These are phyloP conservation scores for Nigrospora sphaerica DNA, from an alignment of 2,329 filamentous ascomycete species.

Conservation along the genomic window DNA sequence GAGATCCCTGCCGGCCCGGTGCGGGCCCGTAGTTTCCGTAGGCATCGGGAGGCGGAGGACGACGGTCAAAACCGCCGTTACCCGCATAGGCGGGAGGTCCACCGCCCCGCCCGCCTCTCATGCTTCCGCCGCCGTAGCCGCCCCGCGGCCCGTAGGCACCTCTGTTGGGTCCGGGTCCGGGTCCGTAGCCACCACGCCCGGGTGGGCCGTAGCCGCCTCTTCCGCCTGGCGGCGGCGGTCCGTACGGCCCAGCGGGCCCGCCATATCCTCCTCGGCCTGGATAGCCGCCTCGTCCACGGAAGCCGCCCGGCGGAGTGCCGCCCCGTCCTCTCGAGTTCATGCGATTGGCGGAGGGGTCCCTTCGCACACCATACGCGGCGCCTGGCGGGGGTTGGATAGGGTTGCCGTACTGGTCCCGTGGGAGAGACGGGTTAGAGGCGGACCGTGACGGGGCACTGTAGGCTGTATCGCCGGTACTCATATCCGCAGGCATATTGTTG, in stretches of 20 bases:
- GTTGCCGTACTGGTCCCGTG: constrained; percentile 60
- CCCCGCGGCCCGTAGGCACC: constrained; percentile 21
- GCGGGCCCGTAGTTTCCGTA: constrained; percentile 19
- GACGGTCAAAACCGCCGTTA: constrained; percentile 25
- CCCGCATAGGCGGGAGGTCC: constrained; percentile 40
- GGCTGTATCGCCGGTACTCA: constrained; percentile 27
- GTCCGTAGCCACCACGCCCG: constrained; percentile 37
- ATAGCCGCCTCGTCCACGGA: constrained; percentile 45
- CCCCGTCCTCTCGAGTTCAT: constrained; percentile 50
- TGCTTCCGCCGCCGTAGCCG: constrained; percentile 24
- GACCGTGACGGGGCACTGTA: constrained; percentile 26
- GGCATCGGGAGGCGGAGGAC: constrained; percentile 17
- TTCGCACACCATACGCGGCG: constrained; percentile 35
- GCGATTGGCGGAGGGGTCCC: constrained; percentile 38
- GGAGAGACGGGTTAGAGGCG: constrained; percentile 26
- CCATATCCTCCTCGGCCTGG: constrained; percentile 29
- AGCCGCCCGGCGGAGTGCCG: constrained; percentile 33
- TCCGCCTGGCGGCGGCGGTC: constrained; percentile 35
- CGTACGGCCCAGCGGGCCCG: constrained; percentile 14
- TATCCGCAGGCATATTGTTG: constrained; percentile 33
- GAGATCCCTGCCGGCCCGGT: constrained; percentile 25
- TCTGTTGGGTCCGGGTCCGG: constrained; percentile 24
- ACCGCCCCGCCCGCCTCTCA: constrained; percentile 27
- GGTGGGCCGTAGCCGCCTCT: constrained; percentile 41
- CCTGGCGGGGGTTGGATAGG: constrained; percentile 34